Evolutionary conservation across 805 yeast genomes (phyloP).

Genomic region (Saccharomyces jurei): DNA sequence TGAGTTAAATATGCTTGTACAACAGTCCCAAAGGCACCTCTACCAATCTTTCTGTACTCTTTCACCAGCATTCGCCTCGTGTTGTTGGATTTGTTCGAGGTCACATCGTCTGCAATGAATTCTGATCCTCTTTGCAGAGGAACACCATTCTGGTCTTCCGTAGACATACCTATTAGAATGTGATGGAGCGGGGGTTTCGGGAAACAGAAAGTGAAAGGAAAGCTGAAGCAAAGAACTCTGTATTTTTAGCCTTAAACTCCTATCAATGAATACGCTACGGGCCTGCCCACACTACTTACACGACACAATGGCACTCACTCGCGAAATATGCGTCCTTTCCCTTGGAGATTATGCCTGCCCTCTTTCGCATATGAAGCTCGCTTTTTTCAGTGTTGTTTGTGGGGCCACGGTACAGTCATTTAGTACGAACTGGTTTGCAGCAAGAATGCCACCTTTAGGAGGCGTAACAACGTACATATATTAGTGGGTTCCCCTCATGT

Average conservation of each 20-base stretch:
- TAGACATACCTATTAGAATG: not conserved
- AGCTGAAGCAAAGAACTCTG: not conserved
- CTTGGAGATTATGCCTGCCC: not conserved
- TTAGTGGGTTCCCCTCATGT: not conserved
- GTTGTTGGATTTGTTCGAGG: slow-evolving; percentile 47
- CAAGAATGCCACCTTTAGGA: not conserved
- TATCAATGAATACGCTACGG: not conserved
- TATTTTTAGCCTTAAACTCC: not conserved
- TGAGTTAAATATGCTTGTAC: slow-evolving; percentile 56
- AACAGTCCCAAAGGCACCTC: slow-evolving; percentile 83
- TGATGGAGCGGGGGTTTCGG: not conserved
- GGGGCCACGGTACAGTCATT: not conserved
- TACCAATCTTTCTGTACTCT: slow-evolving; percentile 70
- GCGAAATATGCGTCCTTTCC: not conserved
- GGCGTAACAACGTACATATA: not conserved
- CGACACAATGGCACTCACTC: not conserved
- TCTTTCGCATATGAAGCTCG: not conserved
- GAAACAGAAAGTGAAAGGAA: not conserved
- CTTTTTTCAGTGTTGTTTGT: not conserved
- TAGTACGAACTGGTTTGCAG: not conserved
- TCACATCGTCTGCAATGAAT: slow-evolving; percentile 52
- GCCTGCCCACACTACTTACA: not conserved
- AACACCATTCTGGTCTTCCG: not conserved
- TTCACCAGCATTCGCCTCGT: slow-evolving; percentile 57
- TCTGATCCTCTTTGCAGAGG: slow-evolving; percentile 20